Conservation (phyloP, 371 early-diverging fungal species). For the Mucor sp. region DNA sequence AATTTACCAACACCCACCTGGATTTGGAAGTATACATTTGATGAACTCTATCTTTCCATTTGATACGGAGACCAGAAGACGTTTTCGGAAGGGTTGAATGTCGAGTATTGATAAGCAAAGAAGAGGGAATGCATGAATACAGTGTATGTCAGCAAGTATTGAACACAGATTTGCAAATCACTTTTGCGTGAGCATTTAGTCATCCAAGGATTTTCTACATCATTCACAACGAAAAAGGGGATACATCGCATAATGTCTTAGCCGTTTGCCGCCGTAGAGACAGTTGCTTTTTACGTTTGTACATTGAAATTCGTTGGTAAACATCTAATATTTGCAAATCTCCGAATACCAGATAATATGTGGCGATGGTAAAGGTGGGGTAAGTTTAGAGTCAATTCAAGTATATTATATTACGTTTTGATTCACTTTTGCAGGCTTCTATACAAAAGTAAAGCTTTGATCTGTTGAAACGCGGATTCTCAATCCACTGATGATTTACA, state of each 20-base stretch:
- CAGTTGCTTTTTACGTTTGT: not conserved
- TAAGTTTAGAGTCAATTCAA: not conserved
- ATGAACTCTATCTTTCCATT: not conserved
- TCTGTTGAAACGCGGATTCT: not conserved
- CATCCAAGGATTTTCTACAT: not conserved
- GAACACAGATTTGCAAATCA: not conserved
- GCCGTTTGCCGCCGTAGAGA: conserved; percentile 1
- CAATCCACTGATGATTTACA: not conserved
- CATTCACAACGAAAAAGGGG: not conserved
- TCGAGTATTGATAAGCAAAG: not conserved
- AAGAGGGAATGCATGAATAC: no score
- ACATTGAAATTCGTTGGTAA: not conserved
- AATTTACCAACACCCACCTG: not conserved
- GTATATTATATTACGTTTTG: no score
- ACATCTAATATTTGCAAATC: not conserved
- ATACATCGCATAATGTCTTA: conserved; percentile 10
- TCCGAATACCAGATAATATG: not conserved
- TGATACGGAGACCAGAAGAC: not conserved
- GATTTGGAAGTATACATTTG: not conserved
- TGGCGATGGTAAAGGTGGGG: not conserved
- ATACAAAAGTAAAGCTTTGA: no score
- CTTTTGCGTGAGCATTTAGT: not conserved
- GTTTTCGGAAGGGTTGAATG: not conserved
- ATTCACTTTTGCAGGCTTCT: no score
- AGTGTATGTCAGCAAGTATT: not conserved